Evolutionary conservation across 441 rosid species (phyloP).

Genomic region (Cnidoscolus chayamansa): DNA sequence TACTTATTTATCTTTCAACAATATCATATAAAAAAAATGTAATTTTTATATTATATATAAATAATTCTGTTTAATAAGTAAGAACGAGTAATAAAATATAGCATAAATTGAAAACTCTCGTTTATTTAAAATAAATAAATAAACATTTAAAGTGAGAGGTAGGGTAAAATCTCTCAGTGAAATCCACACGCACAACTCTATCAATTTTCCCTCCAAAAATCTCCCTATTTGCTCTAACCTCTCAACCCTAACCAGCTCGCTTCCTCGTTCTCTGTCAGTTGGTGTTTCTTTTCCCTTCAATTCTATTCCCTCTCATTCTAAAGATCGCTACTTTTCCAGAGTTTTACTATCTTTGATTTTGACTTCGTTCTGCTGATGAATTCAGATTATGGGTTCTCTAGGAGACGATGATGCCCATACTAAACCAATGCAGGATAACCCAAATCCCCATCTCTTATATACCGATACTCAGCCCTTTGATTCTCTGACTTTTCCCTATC

Average conservation of each 20-base stretch:
- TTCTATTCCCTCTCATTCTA: neutral
- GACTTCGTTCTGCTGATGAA: slow-evolving; percentile 24
- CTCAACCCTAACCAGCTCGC: slow-evolving; percentile 15
- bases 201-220: slow-evolving; percentile 49
- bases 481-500: slow-evolving; percentile 29
- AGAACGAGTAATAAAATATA: too few species aligned
- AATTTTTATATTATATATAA: too few species aligned
- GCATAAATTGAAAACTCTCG: too few species aligned
- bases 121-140: neutral
- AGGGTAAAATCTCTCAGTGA: neutral
- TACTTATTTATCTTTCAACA: too few species aligned
- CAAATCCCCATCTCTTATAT: slow-evolving; percentile 20
- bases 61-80: too few species aligned
- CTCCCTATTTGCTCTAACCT: slow-evolving; percentile 1
- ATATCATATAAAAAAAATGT: too few species aligned
- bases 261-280: neutral
- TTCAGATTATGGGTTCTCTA: slow-evolving; percentile 39
- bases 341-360: neutral
- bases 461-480: slow-evolving; percentile 40
- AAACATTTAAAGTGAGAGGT: neutral
- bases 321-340: slow-evolving; percentile 3
- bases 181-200: neutral
- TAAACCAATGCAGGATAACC: slow-evolving; percentile 11
- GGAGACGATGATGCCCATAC: slow-evolving; percentile 22
- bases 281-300: neutral